Conservation (phyloP, 106 monocot genomes). For the Dioscorea zingiberensis region DNA sequence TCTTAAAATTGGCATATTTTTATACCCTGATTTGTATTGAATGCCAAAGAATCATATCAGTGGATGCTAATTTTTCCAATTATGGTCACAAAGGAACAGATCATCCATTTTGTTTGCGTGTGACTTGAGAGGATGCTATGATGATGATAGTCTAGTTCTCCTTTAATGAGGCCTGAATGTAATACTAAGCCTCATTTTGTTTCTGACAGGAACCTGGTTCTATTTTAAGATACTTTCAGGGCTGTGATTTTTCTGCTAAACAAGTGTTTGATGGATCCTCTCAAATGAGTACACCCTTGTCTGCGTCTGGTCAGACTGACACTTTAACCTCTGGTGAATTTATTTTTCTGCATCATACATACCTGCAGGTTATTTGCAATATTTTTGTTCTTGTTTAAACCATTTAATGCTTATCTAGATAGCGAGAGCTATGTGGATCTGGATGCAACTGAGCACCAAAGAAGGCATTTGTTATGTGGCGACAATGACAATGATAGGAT, state of each 20-base stretch:
- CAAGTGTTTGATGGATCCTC: conserved; percentile 7
- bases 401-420: conserved; percentile 3
- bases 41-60: no score
- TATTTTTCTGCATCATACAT: not conserved
- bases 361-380: not conserved
- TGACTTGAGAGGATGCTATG: no score
- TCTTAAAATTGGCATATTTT: no score
- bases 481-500: not conserved
- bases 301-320: not conserved
- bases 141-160: no score
- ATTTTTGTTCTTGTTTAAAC: not conserved
- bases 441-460: conserved; percentile 11
- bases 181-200: not conserved
- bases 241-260: conserved; percentile 16
- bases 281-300: conserved; percentile 2
- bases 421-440: conserved; percentile 12
- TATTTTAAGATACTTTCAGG: conserved; percentile 23
- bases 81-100: no score
- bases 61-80: no score
- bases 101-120: no score
- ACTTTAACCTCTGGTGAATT: not conserved
- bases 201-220: conserved; percentile 19
- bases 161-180: no score
- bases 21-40: no score
- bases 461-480: not conserved